These are phyloP conservation scores for Sugiyamaella neomexicana DNA, from an alignment of 1,139 yeast genomes.

Conservation along the genomic window DNA sequence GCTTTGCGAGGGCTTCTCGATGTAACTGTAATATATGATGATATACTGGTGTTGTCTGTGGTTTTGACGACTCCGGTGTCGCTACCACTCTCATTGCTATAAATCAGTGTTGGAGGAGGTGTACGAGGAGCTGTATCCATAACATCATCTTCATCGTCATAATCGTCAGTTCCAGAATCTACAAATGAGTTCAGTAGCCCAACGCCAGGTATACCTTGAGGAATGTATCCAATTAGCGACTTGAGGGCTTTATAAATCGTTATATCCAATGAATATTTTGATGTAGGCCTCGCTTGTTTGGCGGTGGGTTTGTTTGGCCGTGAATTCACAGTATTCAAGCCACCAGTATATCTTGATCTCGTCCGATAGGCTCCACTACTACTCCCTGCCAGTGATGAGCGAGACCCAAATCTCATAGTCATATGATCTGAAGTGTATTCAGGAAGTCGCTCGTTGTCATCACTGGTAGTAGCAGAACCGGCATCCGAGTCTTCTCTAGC, in stretches of 20 bases:
- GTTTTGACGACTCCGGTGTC: not conserved
- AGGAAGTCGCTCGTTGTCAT: slow-evolving; percentile 2
- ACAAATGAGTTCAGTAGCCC: not conserved
- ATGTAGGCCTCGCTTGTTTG: not conserved
- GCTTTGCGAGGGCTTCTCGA: not conserved
- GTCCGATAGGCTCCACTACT: not conserved
- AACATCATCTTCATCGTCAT: not conserved
- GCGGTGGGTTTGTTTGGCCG: not conserved
- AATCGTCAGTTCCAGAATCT: not conserved
- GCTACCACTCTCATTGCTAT: not conserved
- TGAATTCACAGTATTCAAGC: too few relatives aligned
- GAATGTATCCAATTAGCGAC: slow-evolving; percentile 3
- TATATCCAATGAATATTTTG: not conserved
- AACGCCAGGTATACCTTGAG: slow-evolving; percentile 1
- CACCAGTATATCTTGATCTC: not conserved
- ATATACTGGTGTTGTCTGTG: too few relatives aligned
- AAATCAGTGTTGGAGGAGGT: slow-evolving; percentile 4
- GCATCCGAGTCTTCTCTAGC: not conserved
- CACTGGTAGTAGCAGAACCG: not conserved
- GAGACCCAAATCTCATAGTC: slow-evolving; percentile 5
- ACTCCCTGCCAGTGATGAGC: not conserved
- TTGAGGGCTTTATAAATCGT: not conserved
- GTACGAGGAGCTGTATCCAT: not conserved
- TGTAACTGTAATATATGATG: too few relatives aligned
- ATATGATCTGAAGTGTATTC: slow-evolving; percentile 12